A percentile compares a stretch with the other conserved stretches of the same genome.
These are phyloP conservation scores for Ceriops zippeliana DNA, from an alignment of 345 rosid genomes.

Conservation along the genomic window DNA sequence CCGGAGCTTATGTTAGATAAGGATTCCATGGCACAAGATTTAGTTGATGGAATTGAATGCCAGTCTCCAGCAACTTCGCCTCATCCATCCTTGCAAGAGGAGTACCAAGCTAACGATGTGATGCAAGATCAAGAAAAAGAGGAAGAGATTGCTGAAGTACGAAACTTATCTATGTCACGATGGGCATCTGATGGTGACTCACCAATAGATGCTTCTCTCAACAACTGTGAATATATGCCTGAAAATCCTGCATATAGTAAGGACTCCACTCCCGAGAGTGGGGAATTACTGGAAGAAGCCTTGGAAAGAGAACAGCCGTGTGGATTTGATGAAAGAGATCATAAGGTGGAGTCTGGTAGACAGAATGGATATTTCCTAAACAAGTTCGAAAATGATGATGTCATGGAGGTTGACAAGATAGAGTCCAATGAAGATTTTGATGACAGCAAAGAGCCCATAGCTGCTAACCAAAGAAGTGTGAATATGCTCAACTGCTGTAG, in stretches of 20 bases:
- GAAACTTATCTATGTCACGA: slow-evolving; percentile 47
- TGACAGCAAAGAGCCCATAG: slow-evolving; percentile 30
- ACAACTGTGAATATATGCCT: slow-evolving; percentile 25
- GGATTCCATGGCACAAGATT: slow-evolving; percentile 2
- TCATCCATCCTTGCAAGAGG: slow-evolving; percentile 12
- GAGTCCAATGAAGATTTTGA: slow-evolving; percentile 4
- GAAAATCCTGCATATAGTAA: slow-evolving; percentile 19
- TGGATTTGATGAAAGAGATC: slow-evolving; percentile 31
- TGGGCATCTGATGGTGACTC: slow-evolving; percentile 59
- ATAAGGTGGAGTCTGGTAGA: background rate
- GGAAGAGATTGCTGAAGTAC: slow-evolving; percentile 35
- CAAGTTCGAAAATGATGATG: slow-evolving; percentile 27
- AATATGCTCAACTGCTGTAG: slow-evolving; percentile 67
- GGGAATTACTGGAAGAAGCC: slow-evolving; percentile 37
- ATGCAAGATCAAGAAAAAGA: slow-evolving; percentile 37
- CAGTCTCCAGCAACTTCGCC: slow-evolving; percentile 11
- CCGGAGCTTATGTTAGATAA: slow-evolving; percentile 21
- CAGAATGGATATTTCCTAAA: slow-evolving; percentile 25
- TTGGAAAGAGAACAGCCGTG: slow-evolving; percentile 29
- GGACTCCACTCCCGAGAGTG: slow-evolving; percentile 42
- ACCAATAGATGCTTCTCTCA: slow-evolving; percentile 18
- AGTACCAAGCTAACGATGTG: slow-evolving; percentile 23
- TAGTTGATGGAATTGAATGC: background rate
- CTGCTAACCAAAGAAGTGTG: slow-evolving; percentile 29
- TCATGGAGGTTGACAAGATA: slow-evolving; percentile 26